A percentile compares a stretch with the other conserved stretches of the same genome.
Conservation (phyloP, 2,329 filamentous ascomycete species). For the Helminthosporium solani region DNA sequence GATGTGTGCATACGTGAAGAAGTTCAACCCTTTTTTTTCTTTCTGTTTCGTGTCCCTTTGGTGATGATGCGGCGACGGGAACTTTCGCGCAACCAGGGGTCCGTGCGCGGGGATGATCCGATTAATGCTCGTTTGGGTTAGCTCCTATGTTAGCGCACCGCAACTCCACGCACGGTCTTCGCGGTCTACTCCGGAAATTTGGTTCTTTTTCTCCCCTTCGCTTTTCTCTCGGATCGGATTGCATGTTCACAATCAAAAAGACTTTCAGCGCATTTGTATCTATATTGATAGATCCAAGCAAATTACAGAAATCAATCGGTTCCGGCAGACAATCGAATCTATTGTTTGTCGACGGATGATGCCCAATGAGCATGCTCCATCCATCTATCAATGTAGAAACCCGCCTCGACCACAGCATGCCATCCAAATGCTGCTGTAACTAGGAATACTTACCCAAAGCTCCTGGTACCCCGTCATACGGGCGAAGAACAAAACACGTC, state of each 20-base stretch:
- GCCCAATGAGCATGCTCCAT: too few relatives aligned
- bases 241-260: neutral
- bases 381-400: conserved; percentile 12
- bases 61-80: conserved; percentile 7
- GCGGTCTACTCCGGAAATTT: conserved; percentile 23
- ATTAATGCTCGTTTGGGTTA: too few relatives aligned
- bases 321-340: neutral
- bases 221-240: neutral
- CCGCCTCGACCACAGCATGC: conserved; percentile 57
- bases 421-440: conserved; percentile 54
- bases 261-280: neutral
- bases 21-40: conserved; percentile 20
- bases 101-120: conserved; percentile 10
- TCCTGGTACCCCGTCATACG: conserved; percentile 77
- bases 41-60: conserved; percentile 36
- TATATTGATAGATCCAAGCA: neutral
- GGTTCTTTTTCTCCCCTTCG: conserved; percentile 10
- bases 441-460: conserved; percentile 62
- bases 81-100: conserved; percentile 18
- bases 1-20: neutral
- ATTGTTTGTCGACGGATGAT: conserved; percentile 1
- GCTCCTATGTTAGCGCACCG: conserved; percentile 26
- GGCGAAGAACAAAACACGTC: conserved; percentile 71
- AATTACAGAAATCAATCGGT: neutral
- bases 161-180: conserved; percentile 12